Percentiles rank a stretch among this genome's conserved stretches.
Conservation (phyloP, 495 filamentous ascomycete species). For the Annulohypoxylon nitens region DNA sequence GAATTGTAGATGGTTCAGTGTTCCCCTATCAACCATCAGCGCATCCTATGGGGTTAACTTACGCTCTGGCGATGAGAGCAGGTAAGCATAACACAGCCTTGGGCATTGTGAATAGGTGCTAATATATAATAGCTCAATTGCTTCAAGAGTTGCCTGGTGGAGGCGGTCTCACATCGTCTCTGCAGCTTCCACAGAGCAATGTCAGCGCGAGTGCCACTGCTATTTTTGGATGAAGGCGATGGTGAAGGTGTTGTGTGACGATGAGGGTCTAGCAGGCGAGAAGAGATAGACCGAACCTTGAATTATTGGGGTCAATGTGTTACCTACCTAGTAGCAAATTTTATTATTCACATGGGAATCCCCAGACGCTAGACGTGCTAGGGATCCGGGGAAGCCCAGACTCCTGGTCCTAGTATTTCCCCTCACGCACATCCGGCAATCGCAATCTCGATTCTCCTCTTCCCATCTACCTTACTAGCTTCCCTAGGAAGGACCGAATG, state of each 20-base stretch:
- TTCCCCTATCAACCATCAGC: neutral
- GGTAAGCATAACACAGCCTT: neutral
- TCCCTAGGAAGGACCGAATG: neutral
- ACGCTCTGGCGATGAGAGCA: neutral
- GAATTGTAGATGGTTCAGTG: neutral
- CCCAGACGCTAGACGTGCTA: too few species aligned
- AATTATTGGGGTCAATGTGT: neutral
- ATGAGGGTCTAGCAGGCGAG: neutral
- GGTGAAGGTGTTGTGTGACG: neutral
- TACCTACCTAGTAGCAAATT: neutral
- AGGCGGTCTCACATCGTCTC: neutral
- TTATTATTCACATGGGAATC: neutral
- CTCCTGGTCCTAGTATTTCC: neutral
- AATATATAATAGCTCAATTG: neutral
- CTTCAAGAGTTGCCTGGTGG: neutral
- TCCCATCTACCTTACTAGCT: neutral
- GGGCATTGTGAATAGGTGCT: neutral
- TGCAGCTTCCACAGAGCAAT: neutral
- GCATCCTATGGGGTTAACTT: neutral
- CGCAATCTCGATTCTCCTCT: neutral
- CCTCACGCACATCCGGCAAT: neutral
- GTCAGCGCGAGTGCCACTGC: neutral
- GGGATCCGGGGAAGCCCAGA: neutral
- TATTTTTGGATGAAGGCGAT: neutral
- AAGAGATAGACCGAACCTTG: neutral